Evolutionary conservation across 148 eudicot genomes (phyloP), one percentile per base, ranked within the genome.

Genomic region (Arbutus unedo): DNA sequence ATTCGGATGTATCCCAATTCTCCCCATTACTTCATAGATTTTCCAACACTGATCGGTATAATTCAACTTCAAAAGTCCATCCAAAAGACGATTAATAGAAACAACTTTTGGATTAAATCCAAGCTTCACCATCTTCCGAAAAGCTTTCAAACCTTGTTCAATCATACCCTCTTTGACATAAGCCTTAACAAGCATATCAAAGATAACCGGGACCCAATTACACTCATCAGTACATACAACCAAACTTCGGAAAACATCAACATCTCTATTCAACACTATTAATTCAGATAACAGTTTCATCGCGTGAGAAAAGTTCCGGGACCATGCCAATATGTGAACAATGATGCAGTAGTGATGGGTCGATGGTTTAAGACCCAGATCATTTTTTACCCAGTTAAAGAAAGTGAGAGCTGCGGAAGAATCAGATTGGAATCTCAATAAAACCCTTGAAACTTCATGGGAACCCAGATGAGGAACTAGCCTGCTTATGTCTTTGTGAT

Each of bases 361-460:
- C 82, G 49, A 86, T 13, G 89, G 97, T 43, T 57, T 45, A 68
- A 93, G 71, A 81, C 89, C 86, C 85, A 94, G 79, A 84, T 93
- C 93, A 85, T 81, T 81, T 84, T 85, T 94, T 3, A 93, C 92
- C 95, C 97, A 94, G 72, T 88, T 87, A 67, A 96, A 96, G 93
- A 96, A 96, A 73, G 64, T 50, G 51, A 96, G 87, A 82, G 98
- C 94, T 77, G 85, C 78, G 15, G 74, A 78, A 77, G 91, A 88
- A 76, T 96, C 93, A 80, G 91, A 89, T 83, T 96, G 99, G 84
- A 95, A 94, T 85, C 98, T 90, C 53, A 96, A 86, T 89, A 96
- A 85, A 77, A 96, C 87, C 86, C 92, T 90, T 3, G 97, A 93
- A 44, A 94, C 89, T 80, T 94, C 92, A 49, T 38, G 76, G 70